Evolutionary conservation across 208 protist genomes (phyloP).

Genomic region (Trypanosoma scelopori): DNA sequence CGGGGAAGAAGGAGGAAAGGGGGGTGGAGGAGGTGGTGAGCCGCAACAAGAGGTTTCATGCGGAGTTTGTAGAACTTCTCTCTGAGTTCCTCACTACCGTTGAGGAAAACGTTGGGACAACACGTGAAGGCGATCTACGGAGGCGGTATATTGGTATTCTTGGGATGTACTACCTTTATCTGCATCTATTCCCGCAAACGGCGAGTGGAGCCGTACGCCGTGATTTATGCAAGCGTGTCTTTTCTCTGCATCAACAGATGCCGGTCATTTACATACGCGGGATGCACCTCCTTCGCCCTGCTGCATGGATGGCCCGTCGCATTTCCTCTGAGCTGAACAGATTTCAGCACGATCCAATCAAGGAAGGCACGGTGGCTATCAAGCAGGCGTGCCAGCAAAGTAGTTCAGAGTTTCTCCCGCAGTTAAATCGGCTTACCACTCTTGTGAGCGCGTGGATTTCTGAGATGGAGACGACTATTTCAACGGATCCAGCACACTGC

Average conservation of each 20-base stretch:
- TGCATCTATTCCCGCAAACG: constrained; percentile 40
- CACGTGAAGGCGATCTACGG: constrained; percentile 42
- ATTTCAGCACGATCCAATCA: constrained; percentile 30
- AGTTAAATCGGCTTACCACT: constrained; percentile 36
- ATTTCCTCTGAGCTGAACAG: constrained; percentile 25
- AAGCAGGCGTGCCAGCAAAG: constrained; percentile 25
- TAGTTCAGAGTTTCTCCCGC: constrained; percentile 24
- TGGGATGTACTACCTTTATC: constrained; percentile 66
- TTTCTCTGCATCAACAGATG: constrained; percentile 41
- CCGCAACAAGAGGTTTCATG: constrained; percentile 51
- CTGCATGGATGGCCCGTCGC: constrained; percentile 31
- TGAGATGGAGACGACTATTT: constrained; percentile 48
- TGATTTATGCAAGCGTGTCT: constrained; percentile 36
- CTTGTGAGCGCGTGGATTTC: constrained; percentile 38
- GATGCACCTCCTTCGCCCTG: constrained; percentile 21
- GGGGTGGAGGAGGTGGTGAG: constrained; percentile 38
- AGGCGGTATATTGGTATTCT: constrained; percentile 57
- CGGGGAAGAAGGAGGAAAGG: too few species aligned
- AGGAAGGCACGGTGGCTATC: constrained; percentile 23
- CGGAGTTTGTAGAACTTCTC: constrained; percentile 56
- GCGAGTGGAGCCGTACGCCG: neutral
- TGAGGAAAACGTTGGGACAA: constrained; percentile 26
- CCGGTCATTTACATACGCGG: constrained; percentile 45
- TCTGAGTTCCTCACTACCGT: constrained; percentile 27
- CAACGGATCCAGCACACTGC: constrained; percentile 32